These are phyloP conservation scores for Myxozyma udenii DNA, from an alignment of 805 yeast genomes.

Conservation along the genomic window DNA sequence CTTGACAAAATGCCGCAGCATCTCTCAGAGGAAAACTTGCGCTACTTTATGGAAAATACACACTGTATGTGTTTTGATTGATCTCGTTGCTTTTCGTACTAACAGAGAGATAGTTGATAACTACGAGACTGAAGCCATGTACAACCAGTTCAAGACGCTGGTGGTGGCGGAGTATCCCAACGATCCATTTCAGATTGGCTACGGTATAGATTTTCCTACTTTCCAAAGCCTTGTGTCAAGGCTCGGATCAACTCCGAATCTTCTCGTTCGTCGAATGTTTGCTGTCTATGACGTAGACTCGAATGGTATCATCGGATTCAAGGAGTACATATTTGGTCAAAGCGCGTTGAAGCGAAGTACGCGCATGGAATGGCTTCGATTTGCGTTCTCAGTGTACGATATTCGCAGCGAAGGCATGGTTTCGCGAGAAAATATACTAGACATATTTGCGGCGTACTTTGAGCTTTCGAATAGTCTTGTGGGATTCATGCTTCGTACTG, in stretches of 20 bases:
- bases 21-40: slow-evolving; percentile 1
- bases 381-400: slow-evolving; percentile 24
- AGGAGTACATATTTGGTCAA: slow-evolving; percentile 23
- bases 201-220: slow-evolving; percentile 12
- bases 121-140: slow-evolving; percentile 30
- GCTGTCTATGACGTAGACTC: slow-evolving; percentile 28
- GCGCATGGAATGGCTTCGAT: slow-evolving; percentile 8
- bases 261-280: slow-evolving; percentile 24
- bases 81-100: background rate
- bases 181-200: slow-evolving; percentile 4
- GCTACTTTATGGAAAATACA: slow-evolving; percentile 1
- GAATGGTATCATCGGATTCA: slow-evolving; percentile 31
- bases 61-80: slow-evolving; percentile 9
- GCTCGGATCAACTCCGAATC: slow-evolving; percentile 20
- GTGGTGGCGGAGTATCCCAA: slow-evolving; percentile 1
- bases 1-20: slow-evolving; percentile 10
- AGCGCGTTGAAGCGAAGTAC: slow-evolving; percentile 14
- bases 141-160: slow-evolving; percentile 22
- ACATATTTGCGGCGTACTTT: slow-evolving; percentile 21
- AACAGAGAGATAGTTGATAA: slow-evolving; percentile 6
- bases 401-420: slow-evolving; percentile 20
- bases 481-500: slow-evolving; percentile 12
- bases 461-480: slow-evolving; percentile 23
- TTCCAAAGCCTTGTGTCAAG: slow-evolving; percentile 17
- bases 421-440: slow-evolving; percentile 8